Evolutionary conservation across 2,329 filamentous ascomycete species (phyloP).

Genomic region (Claviceps sp.): DNA sequence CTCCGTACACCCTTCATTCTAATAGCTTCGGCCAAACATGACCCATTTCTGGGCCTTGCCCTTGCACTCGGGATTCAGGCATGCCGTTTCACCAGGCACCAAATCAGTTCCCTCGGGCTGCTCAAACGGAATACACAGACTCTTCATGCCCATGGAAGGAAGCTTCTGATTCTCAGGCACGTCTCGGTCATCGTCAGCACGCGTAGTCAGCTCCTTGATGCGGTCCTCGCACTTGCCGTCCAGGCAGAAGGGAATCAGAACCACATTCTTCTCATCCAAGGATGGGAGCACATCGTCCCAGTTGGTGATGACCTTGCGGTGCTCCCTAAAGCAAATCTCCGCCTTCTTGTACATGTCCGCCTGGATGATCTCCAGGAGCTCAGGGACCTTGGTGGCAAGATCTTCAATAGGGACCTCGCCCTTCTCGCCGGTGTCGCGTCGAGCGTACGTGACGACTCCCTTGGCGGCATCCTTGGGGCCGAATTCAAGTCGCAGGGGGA

Average conservation of each 20-base stretch:
- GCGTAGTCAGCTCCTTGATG: conserved; percentile 84
- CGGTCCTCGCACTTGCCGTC: conserved; percentile 75
- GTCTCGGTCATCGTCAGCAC: conserved; percentile 48
- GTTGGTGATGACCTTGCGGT: conserved; percentile 67
- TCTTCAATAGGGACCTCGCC: conserved; percentile 63
- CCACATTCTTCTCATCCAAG: conserved; percentile 83
- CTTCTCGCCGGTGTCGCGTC: conserved; percentile 81
- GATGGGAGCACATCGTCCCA: conserved; percentile 89
- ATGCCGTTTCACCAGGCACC: conserved; percentile 72
- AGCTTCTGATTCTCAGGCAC: conserved; percentile 39
- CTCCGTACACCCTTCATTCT: conserved; percentile 9
- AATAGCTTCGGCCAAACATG: conserved; percentile 75
- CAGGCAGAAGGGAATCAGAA: conserved; percentile 82
- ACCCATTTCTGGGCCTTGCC: conserved; percentile 71
- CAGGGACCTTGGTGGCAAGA: conserved; percentile 58
- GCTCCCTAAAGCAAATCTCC: conserved; percentile 61
- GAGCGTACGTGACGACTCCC: conserved; percentile 69
- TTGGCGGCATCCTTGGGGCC: conserved; percentile 88
- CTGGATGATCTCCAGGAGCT: conserved; percentile 82
- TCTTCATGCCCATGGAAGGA: conserved; percentile 54
- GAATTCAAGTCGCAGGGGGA: conserved; percentile 87
- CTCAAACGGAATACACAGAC: conserved; percentile 60
- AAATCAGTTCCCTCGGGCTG: conserved; percentile 60
- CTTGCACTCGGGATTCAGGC: conserved; percentile 76
- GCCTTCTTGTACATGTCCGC: conserved; percentile 66